Percentiles rank a stretch among this genome's conserved stretches.
phyloP scores from a whole-genome alignment of 2,329 filamentous ascomycete genomes.

The Alternaria sp. region DNA sequence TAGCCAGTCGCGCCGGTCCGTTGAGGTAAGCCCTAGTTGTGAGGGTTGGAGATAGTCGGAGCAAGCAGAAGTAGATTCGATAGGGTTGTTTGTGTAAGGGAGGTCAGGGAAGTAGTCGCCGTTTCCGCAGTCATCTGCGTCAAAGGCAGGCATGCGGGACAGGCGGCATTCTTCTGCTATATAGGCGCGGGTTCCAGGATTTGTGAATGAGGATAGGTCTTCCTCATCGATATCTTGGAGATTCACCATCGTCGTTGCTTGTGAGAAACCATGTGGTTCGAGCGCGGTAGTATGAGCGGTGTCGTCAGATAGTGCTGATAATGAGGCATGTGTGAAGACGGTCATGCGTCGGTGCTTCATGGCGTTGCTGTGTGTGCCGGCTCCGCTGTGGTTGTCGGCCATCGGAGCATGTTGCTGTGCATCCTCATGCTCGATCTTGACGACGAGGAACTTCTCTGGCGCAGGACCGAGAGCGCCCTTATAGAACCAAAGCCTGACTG shows the following conservation, averaged over 20 bases:
- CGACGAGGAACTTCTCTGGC: slow-evolving; percentile 30
- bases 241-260: slow-evolving; percentile 10
- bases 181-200: slow-evolving; percentile 17
- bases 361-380: neutral
- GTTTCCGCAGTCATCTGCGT: slow-evolving; percentile 44
- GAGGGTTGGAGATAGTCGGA: neutral
- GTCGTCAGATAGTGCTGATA: neutral
- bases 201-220: slow-evolving; percentile 5
- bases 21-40: slow-evolving; percentile 55
- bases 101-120: slow-evolving; percentile 37
- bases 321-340: neutral
- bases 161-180: slow-evolving; percentile 36
- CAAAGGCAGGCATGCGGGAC: slow-evolving; percentile 34
- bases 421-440: slow-evolving; percentile 8
- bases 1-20: slow-evolving; percentile 59
- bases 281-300: slow-evolving; percentile 2
- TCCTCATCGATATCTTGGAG: slow-evolving; percentile 17
- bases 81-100: slow-evolving; percentile 19
- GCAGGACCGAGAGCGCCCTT: slow-evolving; percentile 30
- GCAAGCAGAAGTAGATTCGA: neutral
- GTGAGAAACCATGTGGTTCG: slow-evolving; percentile 1
- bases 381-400: neutral
- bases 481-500: slow-evolving; percentile 38
- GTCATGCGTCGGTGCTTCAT: neutral
- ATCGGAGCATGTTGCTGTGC: neutral